These are phyloP conservation scores for Fraxinus anomala DNA, from an alignment of 257 asterid genomes.

Conservation along the genomic window DNA sequence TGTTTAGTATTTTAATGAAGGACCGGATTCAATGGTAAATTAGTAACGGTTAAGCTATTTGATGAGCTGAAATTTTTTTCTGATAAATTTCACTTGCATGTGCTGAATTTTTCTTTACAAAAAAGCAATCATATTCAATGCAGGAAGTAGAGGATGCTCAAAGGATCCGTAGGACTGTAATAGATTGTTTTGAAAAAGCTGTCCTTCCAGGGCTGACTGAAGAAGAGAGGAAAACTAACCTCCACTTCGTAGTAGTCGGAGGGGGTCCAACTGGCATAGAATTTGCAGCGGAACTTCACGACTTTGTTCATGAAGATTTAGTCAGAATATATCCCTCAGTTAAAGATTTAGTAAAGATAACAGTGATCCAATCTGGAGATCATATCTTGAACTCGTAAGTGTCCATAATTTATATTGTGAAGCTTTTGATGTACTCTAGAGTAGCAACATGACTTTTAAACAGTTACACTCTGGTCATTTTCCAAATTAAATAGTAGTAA, in stretches of 20 bases:
- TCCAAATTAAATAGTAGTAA: background rate
- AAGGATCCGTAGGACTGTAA: constrained; percentile 75
- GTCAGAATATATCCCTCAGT: constrained; percentile 71
- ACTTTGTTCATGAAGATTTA: constrained; percentile 79
- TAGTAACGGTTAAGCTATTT: background rate
- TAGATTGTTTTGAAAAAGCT: constrained; percentile 90
- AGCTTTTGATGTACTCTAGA: background rate
- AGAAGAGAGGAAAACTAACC: constrained; percentile 75
- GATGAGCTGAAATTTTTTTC: background rate
- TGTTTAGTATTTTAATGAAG: background rate
- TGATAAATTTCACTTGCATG: background rate
- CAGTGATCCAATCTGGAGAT: constrained; percentile 89
- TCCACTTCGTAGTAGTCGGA: constrained; percentile 92
- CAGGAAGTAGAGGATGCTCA: constrained; percentile 99
- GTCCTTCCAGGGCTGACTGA: constrained; percentile 82
- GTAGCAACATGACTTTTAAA: background rate
- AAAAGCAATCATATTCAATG: constrained; percentile 12
- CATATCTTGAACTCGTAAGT: constrained; percentile 88
- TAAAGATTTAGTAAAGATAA: constrained; percentile 70
- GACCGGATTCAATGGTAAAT: background rate
- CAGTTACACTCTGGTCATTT: background rate
- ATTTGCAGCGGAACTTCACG: constrained; percentile 93
- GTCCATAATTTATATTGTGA: background rate
- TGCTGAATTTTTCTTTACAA: background rate
- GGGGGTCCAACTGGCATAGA: constrained; percentile 96